Evolutionary conservation across 1,139 yeast species (phyloP).

Genomic region (Saccharomyces hybrid): DNA sequence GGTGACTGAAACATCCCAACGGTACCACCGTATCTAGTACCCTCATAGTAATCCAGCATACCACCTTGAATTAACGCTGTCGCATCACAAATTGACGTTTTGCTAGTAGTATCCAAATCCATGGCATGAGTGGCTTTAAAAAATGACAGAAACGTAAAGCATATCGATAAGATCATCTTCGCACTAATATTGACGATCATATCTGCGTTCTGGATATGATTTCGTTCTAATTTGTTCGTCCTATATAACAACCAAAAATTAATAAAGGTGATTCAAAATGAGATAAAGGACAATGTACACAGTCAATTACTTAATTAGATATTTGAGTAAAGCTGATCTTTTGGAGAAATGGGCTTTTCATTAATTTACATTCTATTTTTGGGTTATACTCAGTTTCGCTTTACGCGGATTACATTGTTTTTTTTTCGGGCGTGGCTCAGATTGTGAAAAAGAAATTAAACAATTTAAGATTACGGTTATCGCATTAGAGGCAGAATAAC

Average conservation of each 20-base stretch:
- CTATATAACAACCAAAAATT: neutral
- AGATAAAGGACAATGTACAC: neutral
- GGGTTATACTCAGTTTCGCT: neutral
- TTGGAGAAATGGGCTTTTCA: neutral
- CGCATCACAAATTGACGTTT: conserved; percentile 43
- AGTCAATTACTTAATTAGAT: neutral
- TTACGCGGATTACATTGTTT: neutral
- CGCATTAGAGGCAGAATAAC: neutral
- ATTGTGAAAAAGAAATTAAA: neutral
- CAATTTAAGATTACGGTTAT: neutral
- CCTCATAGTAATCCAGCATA: conserved; percentile 52
- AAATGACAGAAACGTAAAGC: neutral
- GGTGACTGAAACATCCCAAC: conserved; percentile 54
- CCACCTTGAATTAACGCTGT: conserved; percentile 44
- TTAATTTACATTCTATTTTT: neutral
- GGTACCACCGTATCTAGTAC: conserved; percentile 46
- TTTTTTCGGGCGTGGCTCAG: conserved; percentile 1
- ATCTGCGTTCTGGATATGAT: neutral
- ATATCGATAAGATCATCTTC: neutral
- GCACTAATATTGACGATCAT: neutral
- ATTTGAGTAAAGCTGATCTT: neutral
- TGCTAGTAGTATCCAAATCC: conserved; percentile 30
- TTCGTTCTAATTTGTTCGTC: neutral
- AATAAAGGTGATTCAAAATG: neutral
- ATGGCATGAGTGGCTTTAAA: conserved; percentile 9